Base-by-base conservation (phyloP, 176 grass and related monocot species). In the Avena sativa region DNA sequence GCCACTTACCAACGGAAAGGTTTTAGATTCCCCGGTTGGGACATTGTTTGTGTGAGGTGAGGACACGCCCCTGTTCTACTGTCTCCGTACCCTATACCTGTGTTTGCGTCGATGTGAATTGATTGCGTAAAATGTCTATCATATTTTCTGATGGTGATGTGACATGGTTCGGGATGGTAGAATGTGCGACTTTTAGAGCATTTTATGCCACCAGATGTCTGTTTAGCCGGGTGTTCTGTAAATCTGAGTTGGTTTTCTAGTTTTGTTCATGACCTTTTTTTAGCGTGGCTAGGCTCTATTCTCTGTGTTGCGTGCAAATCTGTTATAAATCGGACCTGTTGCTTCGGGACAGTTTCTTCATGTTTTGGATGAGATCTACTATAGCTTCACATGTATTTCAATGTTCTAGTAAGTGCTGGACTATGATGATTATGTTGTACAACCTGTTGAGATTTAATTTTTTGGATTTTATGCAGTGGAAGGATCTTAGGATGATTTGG, bases 41-140 rank as follows among this genome's bases (percentile, higher is more conserved):
- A 25, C 25, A 25, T 25, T 25, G 25, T 25, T 25, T 25, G 25
- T 25, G 25, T 25, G 25, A 25, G 25, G 25, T 25, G 25, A 25
- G 25, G 25, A 25, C 25, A 25, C 25, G 25, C 25, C 25, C 25
- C 25, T 25, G 25, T 25, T 25, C 25, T 25, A 25, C 25, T 25
- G 25, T 25, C 25, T 25, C 25, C 25, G 25, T 25, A 25, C 25
- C 25, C 25, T 25, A 25, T 25, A 25, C 25, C 25, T 25, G 25
- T 25, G 25, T 25, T 25, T 25, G 25, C 25, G 0, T 25, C 25
- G 25, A 25, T 25, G 11, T 78, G 79, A 86, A 90, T 90, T 77
- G n/a, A 72, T 78, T 71, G 72, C 52, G 88, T n/a, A 61, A 77
- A 90, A 74, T 20, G 34, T 79, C 65, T 79, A 34, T 86, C 76